Evolutionary conservation across 2,329 filamentous ascomycete genomes (phyloP), one percentile per base, ranked within the genome.

Genomic region (Hypomyces perniciosus): DNA sequence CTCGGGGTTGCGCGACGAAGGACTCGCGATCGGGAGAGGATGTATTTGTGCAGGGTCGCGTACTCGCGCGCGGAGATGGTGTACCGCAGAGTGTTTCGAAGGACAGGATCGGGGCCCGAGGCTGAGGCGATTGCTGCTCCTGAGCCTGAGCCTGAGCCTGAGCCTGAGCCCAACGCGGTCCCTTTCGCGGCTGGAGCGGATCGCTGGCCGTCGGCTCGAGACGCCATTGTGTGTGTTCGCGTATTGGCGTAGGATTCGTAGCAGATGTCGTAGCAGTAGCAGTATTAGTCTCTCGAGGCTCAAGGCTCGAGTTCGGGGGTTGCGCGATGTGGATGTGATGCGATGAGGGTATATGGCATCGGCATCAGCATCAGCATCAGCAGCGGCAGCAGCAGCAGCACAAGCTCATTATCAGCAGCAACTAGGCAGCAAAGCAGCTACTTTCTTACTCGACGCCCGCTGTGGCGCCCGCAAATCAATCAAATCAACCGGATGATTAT

Each of bases 51-150:
- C 13, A 96, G 79, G 1, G 85, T 74, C 58, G 88, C 85, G 69
- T 96, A 96, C 68, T 96, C 91, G 67, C 85, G 83, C 39, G 89
- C 84, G 6, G 83, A 86, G 64, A 91, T 90, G 52, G 88, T 93
- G 70, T 96, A 91, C 58, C 90, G 85, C 53, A 96, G 77, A 40
- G 89, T 85, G 68, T 93, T 95, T 68, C 88, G 88, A 51, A 95
- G 77, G 56, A 95, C 78, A 5, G 88, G 86, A 58, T 92, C 86
- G 53, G 69, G 51, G 13, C 51, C 51, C 12, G 42, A 39, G 47
- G 50, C 30, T 27, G 35, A 38, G 10, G 35, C n/a, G 20, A 20
- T n/a, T 12, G 35, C 20, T 9, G 35, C 35, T 5, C 35, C 35
- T n/a, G n/a, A n/a, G 35, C 12, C 20, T 12, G 35, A n/a, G 35